These are phyloP conservation scores for Nicotiana rustica DNA, from an alignment of 305 asterid genomes.

Conservation along the genomic window DNA sequence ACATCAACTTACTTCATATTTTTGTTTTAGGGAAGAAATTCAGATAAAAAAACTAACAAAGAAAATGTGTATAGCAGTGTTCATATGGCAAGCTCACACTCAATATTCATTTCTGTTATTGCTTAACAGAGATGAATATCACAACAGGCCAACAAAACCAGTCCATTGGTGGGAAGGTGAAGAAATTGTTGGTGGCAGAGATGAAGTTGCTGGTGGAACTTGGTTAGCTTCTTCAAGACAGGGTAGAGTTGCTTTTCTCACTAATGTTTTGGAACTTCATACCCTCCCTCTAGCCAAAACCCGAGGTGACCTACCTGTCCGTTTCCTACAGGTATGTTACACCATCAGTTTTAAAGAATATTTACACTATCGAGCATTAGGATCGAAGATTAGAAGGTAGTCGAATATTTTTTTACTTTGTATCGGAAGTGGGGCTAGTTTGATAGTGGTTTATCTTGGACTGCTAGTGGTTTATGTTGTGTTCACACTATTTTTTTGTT, in stretches of 20 bases:
- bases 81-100: conserved; percentile 73
- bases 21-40: neutral
- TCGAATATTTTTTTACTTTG: no score
- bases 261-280: conserved; percentile 72
- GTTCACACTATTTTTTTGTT: no score
- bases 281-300: conserved; percentile 62
- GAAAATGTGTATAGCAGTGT: conserved; percentile 72
- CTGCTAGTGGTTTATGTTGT: no score
- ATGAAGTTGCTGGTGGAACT: conserved; percentile 75
- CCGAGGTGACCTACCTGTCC: conserved; percentile 70
- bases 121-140: conserved; percentile 81
- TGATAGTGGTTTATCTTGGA: no score
- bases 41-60: no score
- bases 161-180: conserved; percentile 77
- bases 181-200: conserved; percentile 69
- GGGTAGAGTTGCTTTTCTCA: conserved; percentile 67
- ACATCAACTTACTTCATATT: neutral
- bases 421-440: no score
- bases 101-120: conserved; percentile 71
- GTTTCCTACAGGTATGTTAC: conserved; percentile 59
- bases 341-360: no score
- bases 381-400: no score
- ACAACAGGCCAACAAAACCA: conserved; percentile 74
- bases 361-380: no score
- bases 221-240: conserved; percentile 75